phyloP scores from a whole-genome alignment of 2,329 filamentous ascomycete genomes.

The Penicillium sp. region DNA sequence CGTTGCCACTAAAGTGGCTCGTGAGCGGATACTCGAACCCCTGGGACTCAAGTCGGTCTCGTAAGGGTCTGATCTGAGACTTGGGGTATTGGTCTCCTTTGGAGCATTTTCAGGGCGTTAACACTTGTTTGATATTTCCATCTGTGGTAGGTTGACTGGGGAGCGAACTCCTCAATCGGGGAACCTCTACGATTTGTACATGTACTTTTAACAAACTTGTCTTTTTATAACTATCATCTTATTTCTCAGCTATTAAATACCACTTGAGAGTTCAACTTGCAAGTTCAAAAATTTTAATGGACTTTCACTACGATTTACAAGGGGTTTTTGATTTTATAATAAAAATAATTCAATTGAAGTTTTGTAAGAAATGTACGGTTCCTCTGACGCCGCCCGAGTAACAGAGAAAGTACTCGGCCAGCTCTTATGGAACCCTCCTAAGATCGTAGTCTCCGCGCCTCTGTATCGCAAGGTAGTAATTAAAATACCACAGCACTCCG shows the following conservation, averaged over 20 bases:
- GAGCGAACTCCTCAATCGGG: conserved; percentile 15
- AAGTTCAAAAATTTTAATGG: background rate
- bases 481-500: conserved; percentile 52
- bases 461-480: conserved; percentile 65
- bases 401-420: conserved; percentile 64
- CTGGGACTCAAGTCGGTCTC: conserved; percentile 38
- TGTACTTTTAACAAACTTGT: conserved; percentile 33
- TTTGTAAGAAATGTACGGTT: conserved; percentile 58
- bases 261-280: background rate
- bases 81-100: conserved; percentile 21
- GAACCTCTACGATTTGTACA: conserved; percentile 26
- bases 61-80: conserved; percentile 18
- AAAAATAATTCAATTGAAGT: conserved; percentile 1
- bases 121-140: conserved; percentile 22
- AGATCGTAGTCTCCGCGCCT: conserved; percentile 55
- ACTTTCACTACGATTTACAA: background rate
- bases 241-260: conserved; percentile 16
- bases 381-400: conserved; percentile 84
- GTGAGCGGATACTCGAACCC: conserved; percentile 68
- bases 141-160: conserved; percentile 20
- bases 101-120: conserved; percentile 40
- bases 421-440: conserved; percentile 65
- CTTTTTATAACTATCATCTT: conserved; percentile 16
- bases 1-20: conserved; percentile 69
- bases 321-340: background rate